A percentile compares a stretch with the other conserved stretches of the same genome.
Conservation (phyloP, 352 stramenopile genomes). For the Globisporangium middletonii region DNA sequence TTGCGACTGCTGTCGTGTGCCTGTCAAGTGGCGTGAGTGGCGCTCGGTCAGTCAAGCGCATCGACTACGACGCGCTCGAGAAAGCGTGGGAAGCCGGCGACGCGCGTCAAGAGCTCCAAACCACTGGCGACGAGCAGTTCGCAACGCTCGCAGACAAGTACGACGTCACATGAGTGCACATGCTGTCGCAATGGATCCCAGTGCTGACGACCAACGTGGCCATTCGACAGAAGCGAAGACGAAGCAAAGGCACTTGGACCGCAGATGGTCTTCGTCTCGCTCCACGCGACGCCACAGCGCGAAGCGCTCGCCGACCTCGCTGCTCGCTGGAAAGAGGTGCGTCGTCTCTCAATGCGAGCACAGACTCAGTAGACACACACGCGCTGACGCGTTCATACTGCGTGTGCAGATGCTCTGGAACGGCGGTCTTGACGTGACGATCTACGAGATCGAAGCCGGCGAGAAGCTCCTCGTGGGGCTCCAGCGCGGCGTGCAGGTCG, state of each 20-base stretch:
- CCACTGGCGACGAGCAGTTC: slow-evolving; percentile 48
- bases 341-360: background rate
- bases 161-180: slow-evolving; percentile 3
- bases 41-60: slow-evolving; percentile 9
- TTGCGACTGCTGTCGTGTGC: background rate
- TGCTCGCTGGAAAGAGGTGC: slow-evolving; percentile 70
- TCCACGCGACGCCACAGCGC: slow-evolving; percentile 11
- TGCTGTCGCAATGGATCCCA: slow-evolving; percentile 2
- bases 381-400: slow-evolving; percentile 1
- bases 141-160: slow-evolving; percentile 30
- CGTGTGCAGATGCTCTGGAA: slow-evolving; percentile 62
- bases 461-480: slow-evolving; percentile 59
- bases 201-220: background rate
- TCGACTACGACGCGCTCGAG: slow-evolving; percentile 67
- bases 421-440: slow-evolving; percentile 55
- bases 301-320: slow-evolving; percentile 39
- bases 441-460: slow-evolving; percentile 55
- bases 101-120: slow-evolving; percentile 32
- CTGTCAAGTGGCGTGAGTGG: background rate
- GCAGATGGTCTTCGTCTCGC: slow-evolving; percentile 78
- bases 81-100: slow-evolving; percentile 58
- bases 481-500: slow-evolving; percentile 47
- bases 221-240: slow-evolving; percentile 19
- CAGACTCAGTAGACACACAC: slow-evolving; percentile 1
- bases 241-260: slow-evolving; percentile 51